These are phyloP conservation scores for Gastroboletus turbinatus DNA, from an alignment of 1,284 basidiomycete genomes.

Conservation along the genomic window DNA sequence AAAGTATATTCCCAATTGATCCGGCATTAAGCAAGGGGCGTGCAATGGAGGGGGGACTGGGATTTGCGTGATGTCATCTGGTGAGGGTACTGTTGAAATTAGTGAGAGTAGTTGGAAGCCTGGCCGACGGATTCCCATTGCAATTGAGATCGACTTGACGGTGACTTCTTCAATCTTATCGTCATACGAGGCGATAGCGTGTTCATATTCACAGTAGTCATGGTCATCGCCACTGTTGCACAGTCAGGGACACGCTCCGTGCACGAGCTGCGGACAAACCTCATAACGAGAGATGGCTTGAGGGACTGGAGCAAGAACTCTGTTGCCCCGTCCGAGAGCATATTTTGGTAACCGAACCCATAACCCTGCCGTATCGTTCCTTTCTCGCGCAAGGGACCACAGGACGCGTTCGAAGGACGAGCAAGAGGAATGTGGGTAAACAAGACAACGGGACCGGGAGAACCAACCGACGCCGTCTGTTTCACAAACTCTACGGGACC, in stretches of 20 bases:
- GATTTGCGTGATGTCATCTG: conserved; percentile 28
- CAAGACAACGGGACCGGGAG: conserved; percentile 57
- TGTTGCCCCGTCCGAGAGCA: conserved; percentile 71
- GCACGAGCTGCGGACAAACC: conserved; percentile 44
- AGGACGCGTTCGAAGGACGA: conserved; percentile 65
- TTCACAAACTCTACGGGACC: conserved; percentile 77
- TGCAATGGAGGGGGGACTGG: conserved; percentile 37
- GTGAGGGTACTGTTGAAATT: conserved; percentile 41
- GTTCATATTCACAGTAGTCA: conserved; percentile 81
- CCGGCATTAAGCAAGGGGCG: conserved; percentile 65
- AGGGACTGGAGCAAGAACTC: conserved; percentile 67
- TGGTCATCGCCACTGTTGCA: conserved; percentile 77
- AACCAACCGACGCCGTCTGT: conserved; percentile 41
- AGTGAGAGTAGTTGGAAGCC: conserved; percentile 87
- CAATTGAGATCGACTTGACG: conserved; percentile 82
- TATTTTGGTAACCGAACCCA: conserved; percentile 83
- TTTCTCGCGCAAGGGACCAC: conserved; percentile 75
- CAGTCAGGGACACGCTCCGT: conserved; percentile 5
- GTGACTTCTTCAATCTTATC: conserved; percentile 65
- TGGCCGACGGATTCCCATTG: conserved; percentile 71
- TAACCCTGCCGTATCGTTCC: conserved; percentile 72
- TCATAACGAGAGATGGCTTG: conserved; percentile 69
- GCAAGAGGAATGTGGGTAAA: conserved; percentile 83
- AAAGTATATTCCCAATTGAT: conserved; percentile 63
- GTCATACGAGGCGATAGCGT: conserved; percentile 39